Base-by-base conservation (phyloP, 345 rosid genomes). In the Syzygium aromaticum region DNA sequence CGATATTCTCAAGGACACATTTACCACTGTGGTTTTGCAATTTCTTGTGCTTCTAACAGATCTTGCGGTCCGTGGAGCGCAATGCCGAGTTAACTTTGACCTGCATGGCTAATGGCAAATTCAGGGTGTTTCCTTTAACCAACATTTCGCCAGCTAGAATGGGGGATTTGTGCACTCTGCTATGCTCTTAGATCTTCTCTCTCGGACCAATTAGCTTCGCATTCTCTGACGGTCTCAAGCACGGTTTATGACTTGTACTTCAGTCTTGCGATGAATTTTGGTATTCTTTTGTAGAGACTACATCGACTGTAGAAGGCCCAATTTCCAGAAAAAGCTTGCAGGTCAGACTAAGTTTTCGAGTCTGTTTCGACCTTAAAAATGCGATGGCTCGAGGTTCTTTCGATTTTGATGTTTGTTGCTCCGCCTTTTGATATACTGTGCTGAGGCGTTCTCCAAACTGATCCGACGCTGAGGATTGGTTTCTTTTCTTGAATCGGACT, bases 151-250 rank as follows among this genome's bases (percentile, higher is more conserved):
- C 85, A 64, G 92, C 91, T 78, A 93, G 98, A 89, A 91, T 90
- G 80, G 88, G 61, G 88, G 97, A 96, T 89, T 91, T 97, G 87
- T 97, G 99, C 92, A 92, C 94, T 82, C 90, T 96, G 90, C 90
- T 96, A 86, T 95, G 98, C 94, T 92, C 95, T 51, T 91, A 86
- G 73, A 61, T 22, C 61, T 67, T 6, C 52, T 56, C 54, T 61
- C 38, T 23, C 61, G 19, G 46, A 30, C 33, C 11, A 25, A n/a
- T 15, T 63, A 43, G 40, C 57, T 73, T 49, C 52, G 87, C 82
- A 19, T 73, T 38, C 82, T 49, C 82, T 38, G 82, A 73, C 14
- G 49, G 80, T 73, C 7, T 9, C 49, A 5, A 73, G 46, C 80
- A 9, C 49, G 14, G 82, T 73, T 73, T 73, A 73, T 19, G 82